phyloP scores from a whole-genome alignment of 1,284 basidiomycete genomes.

The Violaceomyces palustris region DNA sequence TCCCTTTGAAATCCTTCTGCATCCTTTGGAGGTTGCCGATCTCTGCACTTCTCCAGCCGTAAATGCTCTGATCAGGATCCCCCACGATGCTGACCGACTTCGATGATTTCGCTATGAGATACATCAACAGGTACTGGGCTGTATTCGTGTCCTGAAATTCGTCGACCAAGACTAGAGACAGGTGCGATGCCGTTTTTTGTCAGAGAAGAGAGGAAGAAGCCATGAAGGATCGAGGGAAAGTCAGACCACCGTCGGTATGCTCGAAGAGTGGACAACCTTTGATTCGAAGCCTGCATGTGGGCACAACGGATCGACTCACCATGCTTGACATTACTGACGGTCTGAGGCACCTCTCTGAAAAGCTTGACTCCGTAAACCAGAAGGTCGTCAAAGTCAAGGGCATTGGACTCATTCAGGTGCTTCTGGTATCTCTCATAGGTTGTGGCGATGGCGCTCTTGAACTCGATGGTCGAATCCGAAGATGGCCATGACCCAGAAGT shows the following conservation, averaged over 20 bases:
- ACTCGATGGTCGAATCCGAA: constrained; percentile 12
- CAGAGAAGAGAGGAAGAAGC: neutral
- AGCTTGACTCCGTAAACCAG: constrained; percentile 66
- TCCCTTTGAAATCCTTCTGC: constrained; percentile 32
- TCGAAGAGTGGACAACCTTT: no score
- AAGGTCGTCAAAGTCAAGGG: constrained; percentile 85
- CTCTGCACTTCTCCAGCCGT: constrained; percentile 77
- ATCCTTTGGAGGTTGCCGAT: constrained; percentile 48
- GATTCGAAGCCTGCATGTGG: no score
- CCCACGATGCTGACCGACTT: constrained; percentile 71
- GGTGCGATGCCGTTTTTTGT: neutral
- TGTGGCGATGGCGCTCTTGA: constrained; percentile 37
- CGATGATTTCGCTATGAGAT: constrained; percentile 51
- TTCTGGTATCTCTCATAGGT: constrained; percentile 70
- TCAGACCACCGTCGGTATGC: no score
- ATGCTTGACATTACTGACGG: constrained; percentile 66
- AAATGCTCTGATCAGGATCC: constrained; percentile 89
- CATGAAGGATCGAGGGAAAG: no score
- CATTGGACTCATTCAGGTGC: constrained; percentile 63
- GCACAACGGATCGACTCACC: constrained; percentile 3
- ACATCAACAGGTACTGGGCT: constrained; percentile 79
- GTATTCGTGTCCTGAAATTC: constrained; percentile 89
- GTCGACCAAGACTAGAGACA: constrained; percentile 72
- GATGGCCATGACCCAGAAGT: no score
- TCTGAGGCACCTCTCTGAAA: constrained; percentile 60